phyloP scores from a whole-genome alignment of 2,329 filamentous ascomycete genomes.

The Penicillium sp. region DNA sequence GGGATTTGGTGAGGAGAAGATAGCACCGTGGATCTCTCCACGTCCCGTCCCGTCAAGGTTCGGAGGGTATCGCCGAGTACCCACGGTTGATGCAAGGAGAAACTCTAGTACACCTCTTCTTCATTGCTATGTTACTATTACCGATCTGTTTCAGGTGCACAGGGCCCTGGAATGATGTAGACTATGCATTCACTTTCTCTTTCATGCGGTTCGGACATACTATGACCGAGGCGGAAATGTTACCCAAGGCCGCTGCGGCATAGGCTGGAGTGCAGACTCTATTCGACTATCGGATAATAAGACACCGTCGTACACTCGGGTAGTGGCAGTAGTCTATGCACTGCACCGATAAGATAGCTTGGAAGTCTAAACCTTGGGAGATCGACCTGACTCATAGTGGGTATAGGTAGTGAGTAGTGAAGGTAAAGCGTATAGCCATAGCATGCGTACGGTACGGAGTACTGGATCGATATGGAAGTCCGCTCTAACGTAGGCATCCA shows the following conservation, averaged over 20 bases:
- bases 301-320: conserved; percentile 15
- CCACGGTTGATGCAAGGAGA: conserved; percentile 33
- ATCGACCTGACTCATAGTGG: conserved; percentile 11
- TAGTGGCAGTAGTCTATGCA: conserved; percentile 18
- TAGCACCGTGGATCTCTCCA: conserved; percentile 16
- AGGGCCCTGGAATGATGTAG: conserved; percentile 18
- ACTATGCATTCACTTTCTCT: background rate
- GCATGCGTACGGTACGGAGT: too few relatives aligned
- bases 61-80: conserved; percentile 27
- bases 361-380: background rate
- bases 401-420: background rate
- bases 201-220: conserved; percentile 13
- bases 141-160: background rate
- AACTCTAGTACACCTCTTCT: background rate
- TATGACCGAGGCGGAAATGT: conserved; percentile 12
- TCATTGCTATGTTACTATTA: background rate
- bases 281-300: conserved; percentile 20
- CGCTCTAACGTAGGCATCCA: too few relatives aligned
- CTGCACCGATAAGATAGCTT: conserved; percentile 3
- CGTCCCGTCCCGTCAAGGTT: conserved; percentile 40
- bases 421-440: background rate
- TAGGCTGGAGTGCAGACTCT: conserved; percentile 3
- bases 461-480: too few relatives aligned
- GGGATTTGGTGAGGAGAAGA: background rate
- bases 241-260: conserved; percentile 14